These are phyloP conservation scores for Murraya paniculata DNA, from an alignment of 345 rosid species.

Conservation along the genomic window DNA sequence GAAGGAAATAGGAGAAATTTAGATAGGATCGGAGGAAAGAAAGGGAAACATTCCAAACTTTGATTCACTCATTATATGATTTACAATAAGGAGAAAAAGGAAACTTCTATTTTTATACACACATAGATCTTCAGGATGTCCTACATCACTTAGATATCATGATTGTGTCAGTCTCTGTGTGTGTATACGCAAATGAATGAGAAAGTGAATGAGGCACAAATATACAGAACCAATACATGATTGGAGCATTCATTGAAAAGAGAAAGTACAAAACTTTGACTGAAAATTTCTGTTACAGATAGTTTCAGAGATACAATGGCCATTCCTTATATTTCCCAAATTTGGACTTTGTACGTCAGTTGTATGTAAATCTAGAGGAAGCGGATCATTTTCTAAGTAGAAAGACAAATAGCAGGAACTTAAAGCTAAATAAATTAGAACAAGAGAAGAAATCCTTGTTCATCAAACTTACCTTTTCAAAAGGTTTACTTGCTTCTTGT, in stretches of 20 bases:
- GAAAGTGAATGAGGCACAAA: not conserved
- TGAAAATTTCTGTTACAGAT: not conserved
- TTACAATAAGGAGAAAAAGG: too few relatives aligned
- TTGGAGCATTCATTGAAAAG: not conserved
- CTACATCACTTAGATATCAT: too few relatives aligned
- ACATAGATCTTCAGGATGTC: too few relatives aligned
- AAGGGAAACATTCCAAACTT: too few relatives aligned
- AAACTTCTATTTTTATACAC: too few relatives aligned
- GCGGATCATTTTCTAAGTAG: not conserved
- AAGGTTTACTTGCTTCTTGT: constrained; percentile 74
- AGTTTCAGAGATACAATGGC: not conserved
- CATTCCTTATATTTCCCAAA: too few relatives aligned
- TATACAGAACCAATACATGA: not conserved
- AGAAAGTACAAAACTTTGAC: not conserved
- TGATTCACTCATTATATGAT: too few relatives aligned
- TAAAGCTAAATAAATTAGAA: not conserved
- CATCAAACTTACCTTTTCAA: constrained; percentile 52
- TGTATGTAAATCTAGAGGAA: not conserved
- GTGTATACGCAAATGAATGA: too few relatives aligned
- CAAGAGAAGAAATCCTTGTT: not conserved
- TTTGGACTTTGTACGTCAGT: not conserved
- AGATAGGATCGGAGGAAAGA: too few relatives aligned
- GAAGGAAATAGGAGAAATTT: too few relatives aligned
- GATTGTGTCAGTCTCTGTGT: too few relatives aligned
- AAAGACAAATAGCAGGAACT: not conserved